Evolutionary conservation across 306 rosid genomes (phyloP).

Genomic region (Urtica urens): DNA sequence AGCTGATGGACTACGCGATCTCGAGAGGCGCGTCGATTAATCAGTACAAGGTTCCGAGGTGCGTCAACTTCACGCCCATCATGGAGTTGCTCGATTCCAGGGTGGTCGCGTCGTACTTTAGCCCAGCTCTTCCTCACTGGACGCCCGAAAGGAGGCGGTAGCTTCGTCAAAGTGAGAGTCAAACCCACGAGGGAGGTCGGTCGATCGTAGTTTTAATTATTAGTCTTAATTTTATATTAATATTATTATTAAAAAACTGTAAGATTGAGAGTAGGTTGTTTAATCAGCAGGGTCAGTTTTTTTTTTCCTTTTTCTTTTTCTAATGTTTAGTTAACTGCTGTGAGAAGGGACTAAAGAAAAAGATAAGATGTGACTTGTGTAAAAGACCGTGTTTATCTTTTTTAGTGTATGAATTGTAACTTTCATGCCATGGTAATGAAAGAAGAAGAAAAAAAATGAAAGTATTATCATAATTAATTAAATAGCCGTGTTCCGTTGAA

Average conservation of each 20-base stretch:
- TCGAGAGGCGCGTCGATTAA: constrained; percentile 53
- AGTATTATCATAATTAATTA: neutral
- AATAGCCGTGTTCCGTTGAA: neutral
- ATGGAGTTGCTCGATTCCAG: constrained; percentile 46
- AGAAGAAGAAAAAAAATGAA: neutral
- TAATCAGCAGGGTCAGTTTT: constrained; percentile 5
- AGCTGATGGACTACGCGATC: constrained; percentile 51
- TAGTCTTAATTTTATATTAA: neutral
- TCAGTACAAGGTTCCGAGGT: constrained; percentile 52
- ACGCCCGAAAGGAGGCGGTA: constrained; percentile 30
- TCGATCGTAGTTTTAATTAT: neutral
- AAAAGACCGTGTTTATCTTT: neutral
- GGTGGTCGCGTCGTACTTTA: constrained; percentile 37
- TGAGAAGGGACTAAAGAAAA: neutral
- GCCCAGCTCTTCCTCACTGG: constrained; percentile 41
- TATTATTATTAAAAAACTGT: neutral
- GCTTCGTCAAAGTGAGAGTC: neutral
- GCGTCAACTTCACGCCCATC: constrained; percentile 50
- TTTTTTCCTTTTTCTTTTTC: constrained; percentile 13
- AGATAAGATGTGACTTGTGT: neutral
- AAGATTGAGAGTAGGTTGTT: constrained; percentile 20
- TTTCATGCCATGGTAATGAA: constrained; percentile 4
- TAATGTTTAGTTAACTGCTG: constrained; percentile 14
- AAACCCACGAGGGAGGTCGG: constrained; percentile 8
- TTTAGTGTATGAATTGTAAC: constrained; percentile 4